Conservation (phyloP, 208 protist genomes). For the Leishmania turanica region DNA sequence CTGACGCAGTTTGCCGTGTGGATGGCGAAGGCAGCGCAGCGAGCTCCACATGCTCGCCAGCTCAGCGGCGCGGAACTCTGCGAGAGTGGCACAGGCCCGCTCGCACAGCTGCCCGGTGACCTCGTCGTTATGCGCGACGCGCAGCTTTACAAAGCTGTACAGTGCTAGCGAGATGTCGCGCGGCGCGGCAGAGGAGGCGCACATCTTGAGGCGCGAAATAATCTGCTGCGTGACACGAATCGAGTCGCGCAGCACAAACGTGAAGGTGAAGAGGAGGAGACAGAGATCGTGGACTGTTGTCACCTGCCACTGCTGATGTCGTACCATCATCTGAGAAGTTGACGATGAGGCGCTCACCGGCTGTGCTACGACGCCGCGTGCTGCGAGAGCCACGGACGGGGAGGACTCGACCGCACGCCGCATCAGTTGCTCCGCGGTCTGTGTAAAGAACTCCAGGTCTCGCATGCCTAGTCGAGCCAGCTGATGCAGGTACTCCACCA, state of each 20-base stretch:
- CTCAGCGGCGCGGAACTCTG: slow-evolving; percentile 65
- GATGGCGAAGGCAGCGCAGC: slow-evolving; percentile 42
- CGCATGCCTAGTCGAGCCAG: slow-evolving; percentile 66
- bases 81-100: slow-evolving; percentile 49
- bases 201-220: slow-evolving; percentile 75
- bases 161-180: slow-evolving; percentile 74
- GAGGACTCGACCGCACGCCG: slow-evolving; percentile 30
- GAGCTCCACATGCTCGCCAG: slow-evolving; percentile 78
- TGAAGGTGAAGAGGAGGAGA: slow-evolving; percentile 80
- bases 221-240: slow-evolving; percentile 86
- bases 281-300: slow-evolving; percentile 79
- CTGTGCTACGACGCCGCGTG: background rate
- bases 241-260: slow-evolving; percentile 76
- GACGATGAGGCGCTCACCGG: slow-evolving; percentile 3
- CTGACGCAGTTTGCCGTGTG: slow-evolving; percentile 17
- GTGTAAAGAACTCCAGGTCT: slow-evolving; percentile 77
- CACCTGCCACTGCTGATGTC: slow-evolving; percentile 35
- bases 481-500: slow-evolving; percentile 57
- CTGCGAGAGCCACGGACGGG: background rate
- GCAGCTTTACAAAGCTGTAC: slow-evolving; percentile 80
- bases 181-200: slow-evolving; percentile 43
- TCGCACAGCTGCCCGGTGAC: slow-evolving; percentile 68
- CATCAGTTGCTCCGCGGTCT: slow-evolving; percentile 62
- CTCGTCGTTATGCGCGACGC: slow-evolving; percentile 51
- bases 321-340: slow-evolving; percentile 7